phyloP scores from a whole-genome alignment of 2,329 filamentous ascomycete species.

The Aspergillus oerlinghausenensis region DNA sequence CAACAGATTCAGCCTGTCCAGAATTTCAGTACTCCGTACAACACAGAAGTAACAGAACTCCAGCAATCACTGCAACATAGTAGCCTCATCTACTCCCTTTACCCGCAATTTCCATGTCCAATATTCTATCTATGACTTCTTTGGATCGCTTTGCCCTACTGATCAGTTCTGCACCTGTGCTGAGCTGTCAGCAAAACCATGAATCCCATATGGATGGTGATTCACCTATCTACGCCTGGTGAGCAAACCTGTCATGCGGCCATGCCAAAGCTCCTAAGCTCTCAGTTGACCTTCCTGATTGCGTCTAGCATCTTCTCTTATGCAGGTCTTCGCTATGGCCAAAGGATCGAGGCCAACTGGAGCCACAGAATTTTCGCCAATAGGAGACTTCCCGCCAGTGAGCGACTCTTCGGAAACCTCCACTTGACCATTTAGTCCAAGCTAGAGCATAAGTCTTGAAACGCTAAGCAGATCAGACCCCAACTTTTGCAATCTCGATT shows the following conservation, averaged over 20 bases:
- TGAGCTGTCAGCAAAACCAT: not conserved
- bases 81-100: not conserved
- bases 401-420: not conserved
- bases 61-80: not conserved
- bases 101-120: not conserved
- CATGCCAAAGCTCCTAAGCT: not conserved
- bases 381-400: not conserved
- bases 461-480: not conserved
- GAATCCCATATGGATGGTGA: not conserved
- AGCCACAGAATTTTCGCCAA: constrained; percentile 2
- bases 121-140: not conserved
- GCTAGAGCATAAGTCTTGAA: not conserved
- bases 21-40: too few species aligned
- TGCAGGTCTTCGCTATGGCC: not conserved
- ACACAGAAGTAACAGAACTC: not conserved
- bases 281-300: constrained; percentile 15
- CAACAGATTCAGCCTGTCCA: not conserved
- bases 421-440: not conserved
- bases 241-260: not conserved
- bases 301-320: constrained; percentile 8
- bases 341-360: constrained; percentile 7
- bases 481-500: not conserved
- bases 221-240: not conserved
- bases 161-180: not conserved
- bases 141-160: not conserved